Conservation (phyloP, 192 early-diverging fungal genomes). For the Gaertneriomyces sp. region DNA sequence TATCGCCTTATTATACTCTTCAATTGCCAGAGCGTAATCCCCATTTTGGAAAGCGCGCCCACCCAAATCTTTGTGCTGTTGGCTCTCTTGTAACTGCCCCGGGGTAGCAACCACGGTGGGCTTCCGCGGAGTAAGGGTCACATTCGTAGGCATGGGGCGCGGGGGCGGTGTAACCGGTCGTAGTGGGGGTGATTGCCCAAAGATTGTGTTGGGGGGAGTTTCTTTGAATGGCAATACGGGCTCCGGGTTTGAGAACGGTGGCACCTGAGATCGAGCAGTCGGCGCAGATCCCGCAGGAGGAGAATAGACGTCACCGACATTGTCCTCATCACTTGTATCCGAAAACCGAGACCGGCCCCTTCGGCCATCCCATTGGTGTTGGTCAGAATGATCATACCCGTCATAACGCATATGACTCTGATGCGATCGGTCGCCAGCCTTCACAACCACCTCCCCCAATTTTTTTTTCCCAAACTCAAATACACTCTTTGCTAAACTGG, state of each 20-base stretch:
- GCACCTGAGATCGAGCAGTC: no score
- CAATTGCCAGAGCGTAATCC: constrained; percentile 79
- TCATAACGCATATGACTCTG: no score
- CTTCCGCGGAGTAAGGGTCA: constrained; percentile 19
- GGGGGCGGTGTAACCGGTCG: not conserved
- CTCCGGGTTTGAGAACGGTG: no score
- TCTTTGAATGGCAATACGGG: not conserved
- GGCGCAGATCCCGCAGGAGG: not conserved
- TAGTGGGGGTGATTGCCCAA: not conserved
- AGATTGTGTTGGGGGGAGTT: not conserved
- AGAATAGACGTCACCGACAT: not conserved
- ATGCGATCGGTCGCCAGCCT: no score
- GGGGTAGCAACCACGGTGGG: constrained; percentile 42
- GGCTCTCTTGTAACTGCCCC: constrained; percentile 15
- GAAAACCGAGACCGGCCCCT: not conserved
- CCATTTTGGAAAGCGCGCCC: constrained; percentile 86
- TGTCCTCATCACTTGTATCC: constrained; percentile 1
- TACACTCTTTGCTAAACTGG: not conserved
- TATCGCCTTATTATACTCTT: constrained; percentile 67
- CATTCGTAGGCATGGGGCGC: not conserved
- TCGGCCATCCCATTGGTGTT: not conserved
- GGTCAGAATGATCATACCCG: no score
- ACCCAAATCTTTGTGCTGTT: constrained; percentile 49
- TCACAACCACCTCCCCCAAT: not conserved
- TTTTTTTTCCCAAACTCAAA: constrained; percentile 2